Conservation (phyloP, 495 filamentous ascomycete species). For the Pyrenula aspistea region DNA sequence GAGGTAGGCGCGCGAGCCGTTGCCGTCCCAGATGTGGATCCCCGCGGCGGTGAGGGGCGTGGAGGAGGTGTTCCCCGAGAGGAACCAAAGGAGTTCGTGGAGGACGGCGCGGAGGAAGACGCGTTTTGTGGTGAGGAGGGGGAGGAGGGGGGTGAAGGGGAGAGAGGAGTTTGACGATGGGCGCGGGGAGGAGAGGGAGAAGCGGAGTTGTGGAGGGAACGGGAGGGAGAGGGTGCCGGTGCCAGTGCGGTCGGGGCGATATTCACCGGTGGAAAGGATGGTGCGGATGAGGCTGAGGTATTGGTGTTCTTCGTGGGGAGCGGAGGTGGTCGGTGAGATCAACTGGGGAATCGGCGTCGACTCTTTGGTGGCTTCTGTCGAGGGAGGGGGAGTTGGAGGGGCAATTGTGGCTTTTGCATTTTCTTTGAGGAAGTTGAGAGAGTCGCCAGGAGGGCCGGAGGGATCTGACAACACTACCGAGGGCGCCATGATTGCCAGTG, state of each 20-base stretch:
- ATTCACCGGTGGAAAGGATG: conserved; percentile 65
- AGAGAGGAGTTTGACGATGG: conserved; percentile 9
- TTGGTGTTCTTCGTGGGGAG: conserved; percentile 58
- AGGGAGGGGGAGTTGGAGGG: conserved; percentile 3
- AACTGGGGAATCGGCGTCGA: conserved; percentile 7
- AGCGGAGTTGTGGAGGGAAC: conserved; percentile 74
- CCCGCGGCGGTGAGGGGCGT: conserved; percentile 58
- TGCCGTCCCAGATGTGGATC: conserved; percentile 93
- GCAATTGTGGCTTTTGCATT: background rate
- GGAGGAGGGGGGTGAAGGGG: conserved; percentile 49
- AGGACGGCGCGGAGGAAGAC: conserved; percentile 88
- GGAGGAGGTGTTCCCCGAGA: conserved; percentile 70
- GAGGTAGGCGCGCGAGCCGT: conserved; percentile 79
- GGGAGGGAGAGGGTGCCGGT: conserved; percentile 87
- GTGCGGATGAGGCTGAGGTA: conserved; percentile 65
- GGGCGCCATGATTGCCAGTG: background rate
- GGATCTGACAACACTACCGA: background rate
- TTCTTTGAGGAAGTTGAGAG: background rate
- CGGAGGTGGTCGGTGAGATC: conserved; percentile 8
- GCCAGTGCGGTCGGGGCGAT: conserved; percentile 77
- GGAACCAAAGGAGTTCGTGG: conserved; percentile 94
- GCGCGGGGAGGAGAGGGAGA: conserved; percentile 55
- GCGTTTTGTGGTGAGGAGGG: conserved; percentile 91
- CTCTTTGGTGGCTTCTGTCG: conserved; percentile 17
- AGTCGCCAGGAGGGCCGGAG: background rate